phyloP scores from a whole-genome alignment of 1,284 basidiomycete genomes.

The Lentinus polychrous region DNA sequence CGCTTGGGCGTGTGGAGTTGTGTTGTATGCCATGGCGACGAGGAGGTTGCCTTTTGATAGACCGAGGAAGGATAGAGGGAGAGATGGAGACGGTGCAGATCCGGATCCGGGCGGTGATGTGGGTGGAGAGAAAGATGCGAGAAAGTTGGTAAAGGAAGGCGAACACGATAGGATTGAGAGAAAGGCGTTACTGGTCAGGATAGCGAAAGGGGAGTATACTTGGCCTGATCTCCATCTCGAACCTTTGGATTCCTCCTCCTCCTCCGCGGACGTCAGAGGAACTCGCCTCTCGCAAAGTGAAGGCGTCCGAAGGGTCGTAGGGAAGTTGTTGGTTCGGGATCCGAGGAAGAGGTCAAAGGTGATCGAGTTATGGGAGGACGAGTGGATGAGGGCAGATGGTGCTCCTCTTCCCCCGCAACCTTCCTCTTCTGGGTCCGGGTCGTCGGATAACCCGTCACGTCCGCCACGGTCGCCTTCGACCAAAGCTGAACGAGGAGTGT shows the following conservation, averaged over 20 bases:
- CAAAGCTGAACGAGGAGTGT: too few species aligned
- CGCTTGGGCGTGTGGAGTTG: conserved; percentile 85
- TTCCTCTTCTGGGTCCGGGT: too few species aligned
- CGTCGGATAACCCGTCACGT: too few species aligned
- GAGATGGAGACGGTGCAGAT: background rate
- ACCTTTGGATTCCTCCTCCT: background rate
- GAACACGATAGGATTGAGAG: conserved; percentile 27
- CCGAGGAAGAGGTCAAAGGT: conserved; percentile 54
- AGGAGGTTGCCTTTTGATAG: conserved; percentile 54
- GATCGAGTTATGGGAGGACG: conserved; percentile 58
- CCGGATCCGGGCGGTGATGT: background rate
- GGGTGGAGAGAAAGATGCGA: background rate
- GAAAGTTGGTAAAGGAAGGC: conserved; percentile 10
- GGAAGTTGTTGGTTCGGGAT: conserved; percentile 60
- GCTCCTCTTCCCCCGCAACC: conserved; percentile 15
- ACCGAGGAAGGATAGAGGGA: background rate
- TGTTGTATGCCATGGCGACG: conserved; percentile 70
- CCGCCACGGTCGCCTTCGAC: too few species aligned
- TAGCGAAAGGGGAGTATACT: conserved; percentile 70
- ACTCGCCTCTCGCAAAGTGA: conserved; percentile 34
- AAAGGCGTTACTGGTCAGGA: conserved; percentile 59
- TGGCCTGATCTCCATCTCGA: conserved; percentile 44
- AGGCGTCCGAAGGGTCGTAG: conserved; percentile 52
- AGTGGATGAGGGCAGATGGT: conserved; percentile 46
- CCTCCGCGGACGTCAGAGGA: conserved; percentile 7